Base-by-base conservation (phyloP, 768 basidiomycete species). In the Amanita pallidorosea region DNA sequence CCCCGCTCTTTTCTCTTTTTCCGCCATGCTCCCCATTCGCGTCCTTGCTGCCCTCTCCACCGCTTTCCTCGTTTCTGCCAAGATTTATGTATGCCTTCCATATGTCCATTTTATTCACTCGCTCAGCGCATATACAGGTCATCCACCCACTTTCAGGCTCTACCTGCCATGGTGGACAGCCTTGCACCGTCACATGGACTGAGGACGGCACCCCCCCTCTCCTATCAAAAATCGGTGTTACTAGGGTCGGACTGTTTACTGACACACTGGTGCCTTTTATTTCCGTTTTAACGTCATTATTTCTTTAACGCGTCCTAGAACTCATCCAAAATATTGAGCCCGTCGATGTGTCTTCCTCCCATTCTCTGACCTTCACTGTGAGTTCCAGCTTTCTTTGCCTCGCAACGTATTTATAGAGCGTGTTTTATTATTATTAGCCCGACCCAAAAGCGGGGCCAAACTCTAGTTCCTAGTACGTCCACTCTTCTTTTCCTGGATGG, bases 391-490 rank as follows among this genome's bases (percentile, higher is more conserved):
- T 36, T 35, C 25, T 25, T 25, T 12, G 3, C 11, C 2, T 31
- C 9, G 31, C 31, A 31, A 31, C 31, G 31, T 31, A 31, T 31
- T 31, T 31, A 31, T 31, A 46, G 7, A 22, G 5, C 15, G 4
- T 15, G 15, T 23, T 34, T 36, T 11, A 18, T 35, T 18, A 23
- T 36, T 41, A 7, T 13, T 27, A 52, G 51, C 51, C 51, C n/a
- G 31, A 38, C 36, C 35, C 51, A 9, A 29, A 41, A 27, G 51
- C 45, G 7, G 51, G 51, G 11, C 51, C 51, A 27, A 47, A 52
- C 45, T 52, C 51, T 2, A 37, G 11, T 12, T 9, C 35, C 7
- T 52, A 52, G 51, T 52, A 41, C 15, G 51, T 52, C 11, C 11
- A 31, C 3, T n/a, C 13, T 7, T 5, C 4, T 15, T 43, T 13